Evolutionary conservation across 1,284 basidiomycete genomes (phyloP).

Genomic region (Leccinum solheimii): DNA sequence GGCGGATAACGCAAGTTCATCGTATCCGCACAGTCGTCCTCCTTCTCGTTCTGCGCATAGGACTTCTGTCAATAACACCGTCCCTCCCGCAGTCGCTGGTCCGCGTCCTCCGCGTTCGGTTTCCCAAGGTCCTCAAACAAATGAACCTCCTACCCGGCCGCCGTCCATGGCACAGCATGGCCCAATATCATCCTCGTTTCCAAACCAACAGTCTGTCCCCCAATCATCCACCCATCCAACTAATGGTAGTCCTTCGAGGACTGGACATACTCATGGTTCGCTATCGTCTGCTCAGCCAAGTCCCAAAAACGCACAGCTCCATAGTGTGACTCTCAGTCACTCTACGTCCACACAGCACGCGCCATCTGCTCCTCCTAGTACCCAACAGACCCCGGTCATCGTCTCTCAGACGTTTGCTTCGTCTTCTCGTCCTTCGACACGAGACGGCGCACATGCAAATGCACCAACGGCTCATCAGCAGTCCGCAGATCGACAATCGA

Average conservation of each 20-base stretch:
- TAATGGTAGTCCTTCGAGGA: conserved; percentile 19
- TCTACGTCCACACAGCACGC: conserved; percentile 18
- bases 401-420: conserved; percentile 20
- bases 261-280: conserved; percentile 8
- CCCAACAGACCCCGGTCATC: conserved; percentile 24
- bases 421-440: conserved; percentile 34
- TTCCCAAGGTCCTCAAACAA: conserved; percentile 32
- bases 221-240: conserved; percentile 21
- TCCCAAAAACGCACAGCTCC: conserved; percentile 26
- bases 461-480: conserved; percentile 11
- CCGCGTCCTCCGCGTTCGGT: conserved; percentile 32
- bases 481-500: conserved; percentile 14
- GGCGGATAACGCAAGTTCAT: conserved; percentile 15
- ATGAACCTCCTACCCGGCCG: conserved; percentile 30
- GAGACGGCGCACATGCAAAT: conserved; percentile 18
- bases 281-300: conserved; percentile 28
- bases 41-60: conserved; percentile 31
- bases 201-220: conserved; percentile 23
- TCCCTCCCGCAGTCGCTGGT: conserved; percentile 30
- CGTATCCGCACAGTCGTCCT: conserved; percentile 29
- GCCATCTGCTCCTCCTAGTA: conserved; percentile 19
- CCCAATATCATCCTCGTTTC: conserved; percentile 11
- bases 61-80: conserved; percentile 17
- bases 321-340: conserved; percentile 15
- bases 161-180: conserved; percentile 23